Base-by-base conservation (phyloP, 306 rosid species). In the Neltuma alba region DNA sequence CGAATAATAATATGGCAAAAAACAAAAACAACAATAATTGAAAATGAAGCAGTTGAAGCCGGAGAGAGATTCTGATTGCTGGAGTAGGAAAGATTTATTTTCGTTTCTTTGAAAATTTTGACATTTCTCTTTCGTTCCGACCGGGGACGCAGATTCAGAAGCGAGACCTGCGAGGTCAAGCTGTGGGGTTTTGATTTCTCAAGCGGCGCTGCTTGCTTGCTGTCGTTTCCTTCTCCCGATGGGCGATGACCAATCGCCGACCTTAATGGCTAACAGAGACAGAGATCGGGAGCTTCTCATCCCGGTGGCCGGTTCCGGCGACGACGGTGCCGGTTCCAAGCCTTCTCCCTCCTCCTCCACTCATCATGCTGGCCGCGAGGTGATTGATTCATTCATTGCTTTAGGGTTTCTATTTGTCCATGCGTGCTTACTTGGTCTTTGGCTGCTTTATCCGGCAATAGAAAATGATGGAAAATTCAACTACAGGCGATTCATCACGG, bases 211-310 rank as follows among this genome's bases (percentile, higher is more conserved):
- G 85, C 23, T 47, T 76, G n/a, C 21, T 10, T 13, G 31, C 30
- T 23, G 16, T 33, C 23, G 58, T 55, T 44, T 57, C 7, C 31
- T 57, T 60, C 62, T 66, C 64, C 65, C 58, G 81, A 91, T 92
- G 98, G 97, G 87, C 79, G 97, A 92, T 66, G 94, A 84, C 5
- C 87, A 92, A 76, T 75, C 94, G 37, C 82, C 90, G 58, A 82
- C 85, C 9, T 80, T 65, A 50, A 88, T 86, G 86, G 85, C 86
- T 16, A 82, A 61, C 80, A 92, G 97, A 87, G 98, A 92, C 47
- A 83, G 92, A 84, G 98, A 94, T 88, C 97, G 91, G 6, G 97
- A 94, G 89, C 97, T 92, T 87, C 97, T 94, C 30, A 88, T 94
- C 74, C 97, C 98, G 34, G 93, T 92, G 55, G 92, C 91, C 27